Conservation (phyloP, 2,329 filamentous ascomycete species). For the Purpureocillium takamizusanense region DNA sequence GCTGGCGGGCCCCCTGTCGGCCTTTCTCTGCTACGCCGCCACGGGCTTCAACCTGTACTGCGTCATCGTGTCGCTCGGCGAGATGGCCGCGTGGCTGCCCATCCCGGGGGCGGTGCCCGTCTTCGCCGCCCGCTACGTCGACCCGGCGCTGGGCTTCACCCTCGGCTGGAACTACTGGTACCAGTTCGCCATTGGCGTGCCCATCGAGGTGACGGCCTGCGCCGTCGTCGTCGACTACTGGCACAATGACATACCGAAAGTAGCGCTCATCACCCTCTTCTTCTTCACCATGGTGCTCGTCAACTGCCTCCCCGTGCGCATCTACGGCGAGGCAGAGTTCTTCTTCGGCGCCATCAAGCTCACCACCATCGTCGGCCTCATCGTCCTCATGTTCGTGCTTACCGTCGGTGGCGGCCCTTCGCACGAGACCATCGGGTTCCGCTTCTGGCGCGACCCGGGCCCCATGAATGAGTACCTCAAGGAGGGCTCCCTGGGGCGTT, state of each 20-base stretch:
- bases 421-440: conserved; percentile 34
- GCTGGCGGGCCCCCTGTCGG: conserved; percentile 30
- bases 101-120: conserved; percentile 43
- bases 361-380: conserved; percentile 37
- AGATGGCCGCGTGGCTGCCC: conserved; percentile 55
- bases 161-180: conserved; percentile 45
- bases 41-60: conserved; percentile 39
- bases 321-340: conserved; percentile 47
- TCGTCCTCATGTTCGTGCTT: conserved; percentile 40
- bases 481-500: conserved; percentile 26
- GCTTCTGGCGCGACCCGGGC: conserved; percentile 34
- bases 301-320: conserved; percentile 29
- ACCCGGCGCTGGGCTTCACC: conserved; percentile 37
- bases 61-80: conserved; percentile 40
- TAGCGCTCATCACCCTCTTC: conserved; percentile 26
- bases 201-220: conserved; percentile 35
- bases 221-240: conserved; percentile 39
- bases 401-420: conserved; percentile 35
- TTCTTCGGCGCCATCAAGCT: conserved; percentile 39
- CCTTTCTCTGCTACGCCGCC: conserved; percentile 30
- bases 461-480: conserved; percentile 32
- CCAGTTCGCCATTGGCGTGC: conserved; percentile 38
- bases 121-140: conserved; percentile 39
- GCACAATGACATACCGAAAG: conserved; percentile 18
- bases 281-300: conserved; percentile 25